These are phyloP conservation scores for Aspergillus awamori DNA, from an alignment of 2,329 filamentous ascomycete species.

Conservation along the genomic window DNA sequence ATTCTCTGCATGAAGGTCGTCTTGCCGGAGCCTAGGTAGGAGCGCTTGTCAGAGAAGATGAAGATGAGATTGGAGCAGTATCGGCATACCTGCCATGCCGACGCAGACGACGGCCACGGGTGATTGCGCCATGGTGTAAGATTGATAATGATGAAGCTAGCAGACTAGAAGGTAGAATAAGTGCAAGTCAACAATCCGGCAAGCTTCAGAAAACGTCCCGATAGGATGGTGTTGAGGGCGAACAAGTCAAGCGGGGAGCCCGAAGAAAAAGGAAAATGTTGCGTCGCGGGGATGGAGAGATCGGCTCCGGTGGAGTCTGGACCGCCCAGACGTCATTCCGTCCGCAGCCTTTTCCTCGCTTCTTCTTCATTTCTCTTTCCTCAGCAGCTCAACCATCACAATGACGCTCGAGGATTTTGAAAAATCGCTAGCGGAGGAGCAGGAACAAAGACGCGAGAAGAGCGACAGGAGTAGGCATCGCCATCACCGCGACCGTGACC, in stretches of 20 bases:
- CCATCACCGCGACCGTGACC: slow-evolving; percentile 37
- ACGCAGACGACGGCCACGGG: slow-evolving; percentile 88
- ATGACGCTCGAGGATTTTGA: slow-evolving; percentile 76
- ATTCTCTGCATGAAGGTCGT: slow-evolving; percentile 99
- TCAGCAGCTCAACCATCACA: slow-evolving; percentile 17
- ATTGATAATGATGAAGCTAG: not conserved
- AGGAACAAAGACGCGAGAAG: slow-evolving; percentile 41
- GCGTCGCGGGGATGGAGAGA: slow-evolving; percentile 33
- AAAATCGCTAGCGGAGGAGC: slow-evolving; percentile 68
- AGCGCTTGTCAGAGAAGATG: slow-evolving; percentile 9
- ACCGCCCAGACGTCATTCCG: slow-evolving; percentile 38
- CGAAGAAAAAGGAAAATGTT: slow-evolving; percentile 27
- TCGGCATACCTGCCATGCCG: slow-evolving; percentile 80
- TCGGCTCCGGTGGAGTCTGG: slow-evolving; percentile 34
- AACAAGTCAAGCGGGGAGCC: slow-evolving; percentile 9
- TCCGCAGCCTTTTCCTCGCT: slow-evolving; percentile 25
- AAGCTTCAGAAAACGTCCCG: not conserved
- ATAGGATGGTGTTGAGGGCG: not conserved
- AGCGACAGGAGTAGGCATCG: slow-evolving; percentile 41
- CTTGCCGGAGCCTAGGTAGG: slow-evolving; percentile 77
- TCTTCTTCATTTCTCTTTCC: slow-evolving; percentile 10
- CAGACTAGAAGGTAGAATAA: not conserved
- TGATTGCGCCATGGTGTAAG: slow-evolving; percentile 49
- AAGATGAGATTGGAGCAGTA: slow-evolving; percentile 4
- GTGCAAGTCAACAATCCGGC: not conserved